These are phyloP conservation scores for Yarrowia sp. DNA, from an alignment of 805 yeast genomes.

Conservation along the genomic window DNA sequence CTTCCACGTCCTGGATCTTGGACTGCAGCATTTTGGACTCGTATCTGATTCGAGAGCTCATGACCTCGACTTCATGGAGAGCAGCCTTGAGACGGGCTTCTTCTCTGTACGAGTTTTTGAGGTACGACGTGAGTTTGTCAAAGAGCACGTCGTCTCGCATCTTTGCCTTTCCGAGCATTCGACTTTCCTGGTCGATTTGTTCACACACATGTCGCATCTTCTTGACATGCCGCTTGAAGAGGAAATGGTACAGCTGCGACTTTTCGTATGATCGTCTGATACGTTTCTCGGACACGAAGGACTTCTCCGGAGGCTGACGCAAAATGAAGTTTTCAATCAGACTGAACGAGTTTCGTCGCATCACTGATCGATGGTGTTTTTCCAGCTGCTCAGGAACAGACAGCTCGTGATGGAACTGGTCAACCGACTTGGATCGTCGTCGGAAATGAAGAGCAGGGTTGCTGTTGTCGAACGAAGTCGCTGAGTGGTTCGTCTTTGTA, in stretches of 20 bases:
- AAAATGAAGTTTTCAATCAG: conserved; percentile 33
- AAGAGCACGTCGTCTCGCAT: conserved; percentile 30
- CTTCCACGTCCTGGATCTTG: conserved; percentile 72
- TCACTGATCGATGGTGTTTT: conserved; percentile 16
- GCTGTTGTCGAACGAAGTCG: conserved; percentile 4
- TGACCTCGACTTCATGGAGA: conserved; percentile 44
- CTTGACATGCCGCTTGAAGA: conserved; percentile 21
- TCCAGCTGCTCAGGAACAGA: conserved; percentile 34
- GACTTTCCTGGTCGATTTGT: conserved; percentile 30
- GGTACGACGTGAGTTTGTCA: conserved; percentile 33
- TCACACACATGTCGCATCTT: conserved; percentile 25
- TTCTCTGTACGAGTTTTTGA: conserved; percentile 36
- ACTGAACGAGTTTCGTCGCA: conserved; percentile 33
- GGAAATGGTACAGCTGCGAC: conserved; percentile 39
- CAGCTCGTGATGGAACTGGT: conserved; percentile 38
- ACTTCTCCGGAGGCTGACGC: conserved; percentile 29
- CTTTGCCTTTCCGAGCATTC: conserved; percentile 6
- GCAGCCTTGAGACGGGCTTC: conserved; percentile 32
- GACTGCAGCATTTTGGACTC: conserved; percentile 65
- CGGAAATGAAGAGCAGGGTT: conserved; percentile 23
- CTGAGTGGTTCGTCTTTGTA: neutral
- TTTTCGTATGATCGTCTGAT: conserved; percentile 38
- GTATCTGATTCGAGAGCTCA: conserved; percentile 57
- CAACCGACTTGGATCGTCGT: conserved; percentile 30
- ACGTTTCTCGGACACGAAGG: conserved; percentile 28